Conservation (phyloP, 2,329 filamentous ascomycete species). For the Uncinocarpus reesii region DNA sequence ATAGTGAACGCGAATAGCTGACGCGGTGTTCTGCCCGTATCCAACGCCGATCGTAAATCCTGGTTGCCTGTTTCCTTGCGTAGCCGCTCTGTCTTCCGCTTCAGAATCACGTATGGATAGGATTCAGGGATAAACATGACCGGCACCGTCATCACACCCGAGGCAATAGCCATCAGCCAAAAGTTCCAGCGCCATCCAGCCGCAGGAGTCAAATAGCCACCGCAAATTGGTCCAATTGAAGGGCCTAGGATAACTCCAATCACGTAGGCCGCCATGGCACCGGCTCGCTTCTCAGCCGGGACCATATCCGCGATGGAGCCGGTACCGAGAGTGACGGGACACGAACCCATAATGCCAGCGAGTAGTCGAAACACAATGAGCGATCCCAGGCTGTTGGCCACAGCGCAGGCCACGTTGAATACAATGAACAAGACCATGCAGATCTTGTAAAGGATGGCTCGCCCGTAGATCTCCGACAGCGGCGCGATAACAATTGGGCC, state of each 20-base stretch:
- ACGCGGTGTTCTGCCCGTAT: slow-evolving; percentile 29
- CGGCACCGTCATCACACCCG: slow-evolving; percentile 24
- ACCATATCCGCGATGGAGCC: slow-evolving; percentile 52
- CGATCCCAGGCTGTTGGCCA: slow-evolving; percentile 43
- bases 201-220: slow-evolving; percentile 33
- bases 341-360: slow-evolving; percentile 50
- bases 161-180: slow-evolving; percentile 34
- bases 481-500: slow-evolving; percentile 58
- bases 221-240: slow-evolving; percentile 34
- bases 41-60: slow-evolving; percentile 34
- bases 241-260: slow-evolving; percentile 28
- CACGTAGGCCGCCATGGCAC: slow-evolving; percentile 22
- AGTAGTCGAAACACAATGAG: slow-evolving; percentile 52
- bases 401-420: slow-evolving; percentile 53
- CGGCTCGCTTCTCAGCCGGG: slow-evolving; percentile 20
- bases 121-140: slow-evolving; percentile 39
- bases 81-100: slow-evolving; percentile 37
- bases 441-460: slow-evolving; percentile 45
- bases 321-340: slow-evolving; percentile 54
- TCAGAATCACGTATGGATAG: slow-evolving; percentile 40
- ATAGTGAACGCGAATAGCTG: slow-evolving; percentile 39
- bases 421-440: slow-evolving; percentile 52
- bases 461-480: slow-evolving; percentile 52
- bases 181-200: slow-evolving; percentile 41
- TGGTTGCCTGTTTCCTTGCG: slow-evolving; percentile 42